A percentile compares a stretch with the other conserved stretches of the same genome.
Evolutionary conservation across 2,329 filamentous ascomycete genomes (phyloP).

Genomic region (Neofusicoccum umdonicola): DNA sequence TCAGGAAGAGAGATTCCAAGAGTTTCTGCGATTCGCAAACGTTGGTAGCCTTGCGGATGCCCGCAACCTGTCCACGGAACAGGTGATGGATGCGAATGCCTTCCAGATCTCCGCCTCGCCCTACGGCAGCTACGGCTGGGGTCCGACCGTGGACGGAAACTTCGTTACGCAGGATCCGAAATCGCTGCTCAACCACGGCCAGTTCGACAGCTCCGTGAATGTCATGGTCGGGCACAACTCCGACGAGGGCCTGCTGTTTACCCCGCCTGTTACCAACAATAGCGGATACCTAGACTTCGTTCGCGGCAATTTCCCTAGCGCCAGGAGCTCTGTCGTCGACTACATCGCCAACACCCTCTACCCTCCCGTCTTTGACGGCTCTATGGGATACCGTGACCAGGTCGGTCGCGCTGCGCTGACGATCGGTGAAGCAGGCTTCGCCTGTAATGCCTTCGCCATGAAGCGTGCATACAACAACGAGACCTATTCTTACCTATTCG

Average conservation of each 20-base stretch:
- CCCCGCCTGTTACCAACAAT: constrained; percentile 19
- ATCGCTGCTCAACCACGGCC: constrained; percentile 33
- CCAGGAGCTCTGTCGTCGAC: constrained; percentile 33
- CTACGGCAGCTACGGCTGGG: constrained; percentile 36
- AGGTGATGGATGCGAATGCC: constrained; percentile 33
- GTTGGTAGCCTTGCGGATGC: constrained; percentile 34
- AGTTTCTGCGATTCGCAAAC: constrained; percentile 32
- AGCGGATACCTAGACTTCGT: constrained; percentile 30
- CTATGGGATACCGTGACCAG: constrained; percentile 46
- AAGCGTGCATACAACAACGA: constrained; percentile 47
- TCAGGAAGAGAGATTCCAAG: constrained; percentile 33
- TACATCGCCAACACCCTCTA: constrained; percentile 49
- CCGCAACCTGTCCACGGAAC: constrained; percentile 30
- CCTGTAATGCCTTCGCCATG: constrained; percentile 55
- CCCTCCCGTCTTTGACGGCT: constrained; percentile 49
- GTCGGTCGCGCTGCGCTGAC: constrained; percentile 44
- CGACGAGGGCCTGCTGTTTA: constrained; percentile 42
- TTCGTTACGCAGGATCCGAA: constrained; percentile 33
- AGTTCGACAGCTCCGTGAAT: constrained; percentile 35
- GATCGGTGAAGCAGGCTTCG: constrained; percentile 46
- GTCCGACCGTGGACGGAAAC: constrained; percentile 34
- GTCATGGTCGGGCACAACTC: constrained; percentile 45
- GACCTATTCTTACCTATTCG: constrained; percentile 54
- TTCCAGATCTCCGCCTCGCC: constrained; percentile 29
- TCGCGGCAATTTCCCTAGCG: constrained; percentile 27